phyloP scores from a whole-genome alignment of 805 yeast genomes.

The Yamadazyma sp. region DNA sequence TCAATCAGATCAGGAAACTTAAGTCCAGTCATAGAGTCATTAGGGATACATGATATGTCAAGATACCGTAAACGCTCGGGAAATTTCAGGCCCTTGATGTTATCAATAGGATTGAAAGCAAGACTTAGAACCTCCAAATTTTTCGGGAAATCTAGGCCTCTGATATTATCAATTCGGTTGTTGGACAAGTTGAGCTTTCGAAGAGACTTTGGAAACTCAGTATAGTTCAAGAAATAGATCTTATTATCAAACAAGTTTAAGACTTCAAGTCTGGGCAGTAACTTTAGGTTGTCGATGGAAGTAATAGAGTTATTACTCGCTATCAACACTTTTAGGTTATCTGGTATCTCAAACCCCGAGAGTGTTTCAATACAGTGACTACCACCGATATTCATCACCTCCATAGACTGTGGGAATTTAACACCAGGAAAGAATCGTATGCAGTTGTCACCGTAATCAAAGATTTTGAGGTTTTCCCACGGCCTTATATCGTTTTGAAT shows the following conservation, averaged over 20 bases:
- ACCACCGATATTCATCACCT: constrained; percentile 40
- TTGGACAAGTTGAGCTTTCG: constrained; percentile 35
- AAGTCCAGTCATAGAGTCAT: constrained; percentile 48
- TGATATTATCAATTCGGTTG: constrained; percentile 38
- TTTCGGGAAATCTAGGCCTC: constrained; percentile 39
- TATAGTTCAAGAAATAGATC: constrained; percentile 39
- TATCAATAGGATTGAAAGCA: constrained; percentile 42
- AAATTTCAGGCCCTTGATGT: constrained; percentile 40
- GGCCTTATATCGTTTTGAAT: constrained; percentile 34
- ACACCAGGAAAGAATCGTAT: constrained; percentile 41
- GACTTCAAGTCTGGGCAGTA: constrained; percentile 33
- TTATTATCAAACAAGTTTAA: constrained; percentile 38
- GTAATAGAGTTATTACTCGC: constrained; percentile 36
- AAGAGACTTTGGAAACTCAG: constrained; percentile 35
- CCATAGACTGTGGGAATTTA: constrained; percentile 37
- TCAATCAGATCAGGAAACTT: constrained; percentile 42
- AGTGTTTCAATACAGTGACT: constrained; percentile 39
- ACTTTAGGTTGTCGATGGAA: constrained; percentile 35
- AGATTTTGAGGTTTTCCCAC: constrained; percentile 33
- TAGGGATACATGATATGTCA: constrained; percentile 44
- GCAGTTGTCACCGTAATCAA: constrained; percentile 41
- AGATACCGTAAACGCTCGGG: constrained; percentile 37
- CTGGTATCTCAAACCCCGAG: constrained; percentile 40
- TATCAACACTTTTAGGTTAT: constrained; percentile 26
- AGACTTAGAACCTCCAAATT: constrained; percentile 29